phyloP scores from a whole-genome alignment of 331 rosid species.

The Stylosanthes scabra region DNA sequence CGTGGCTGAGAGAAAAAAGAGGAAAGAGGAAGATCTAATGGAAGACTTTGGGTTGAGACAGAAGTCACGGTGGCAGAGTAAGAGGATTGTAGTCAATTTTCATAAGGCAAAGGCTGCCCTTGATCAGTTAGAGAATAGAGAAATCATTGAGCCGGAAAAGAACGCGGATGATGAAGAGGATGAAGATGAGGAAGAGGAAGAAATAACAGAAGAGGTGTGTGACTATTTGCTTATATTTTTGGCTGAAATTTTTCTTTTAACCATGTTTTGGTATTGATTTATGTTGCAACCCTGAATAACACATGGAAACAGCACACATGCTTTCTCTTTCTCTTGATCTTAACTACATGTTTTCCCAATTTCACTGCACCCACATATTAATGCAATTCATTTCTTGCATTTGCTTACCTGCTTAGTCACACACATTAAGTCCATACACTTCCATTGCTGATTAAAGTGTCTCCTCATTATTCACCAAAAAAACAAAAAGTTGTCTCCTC shows the following conservation, averaged over 20 bases:
- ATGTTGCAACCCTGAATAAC: constrained; percentile 11
- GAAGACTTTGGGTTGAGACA: constrained; percentile 83
- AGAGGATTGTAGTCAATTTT: constrained; percentile 66
- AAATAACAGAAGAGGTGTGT: constrained; percentile 79
- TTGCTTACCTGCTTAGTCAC: no score
- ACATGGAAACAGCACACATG: constrained; percentile 2
- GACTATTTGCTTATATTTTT: constrained; percentile 11
- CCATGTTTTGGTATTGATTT: constrained; percentile 26
- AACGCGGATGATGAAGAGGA: constrained; percentile 67
- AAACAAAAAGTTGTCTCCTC: no score
- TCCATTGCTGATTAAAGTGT: no score
- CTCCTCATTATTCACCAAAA: no score
- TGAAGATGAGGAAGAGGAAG: constrained; percentile 68
- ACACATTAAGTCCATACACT: no score
- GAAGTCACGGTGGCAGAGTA: constrained; percentile 79
- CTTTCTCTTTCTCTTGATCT: constrained; percentile 29
- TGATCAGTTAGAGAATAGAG: constrained; percentile 89
- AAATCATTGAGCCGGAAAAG: constrained; percentile 64
- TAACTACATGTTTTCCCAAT: constrained; percentile 4
- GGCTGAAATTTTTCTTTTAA: constrained; percentile 1
- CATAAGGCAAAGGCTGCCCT: constrained; percentile 83
- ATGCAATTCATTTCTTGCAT: neutral
- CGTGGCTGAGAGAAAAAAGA: constrained; percentile 49
- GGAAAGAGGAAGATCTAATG: constrained; percentile 65
- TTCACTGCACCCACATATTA: neutral